phyloP scores from a whole-genome alignment of 106 monocot genomes.

The Apostasia ramifera region DNA sequence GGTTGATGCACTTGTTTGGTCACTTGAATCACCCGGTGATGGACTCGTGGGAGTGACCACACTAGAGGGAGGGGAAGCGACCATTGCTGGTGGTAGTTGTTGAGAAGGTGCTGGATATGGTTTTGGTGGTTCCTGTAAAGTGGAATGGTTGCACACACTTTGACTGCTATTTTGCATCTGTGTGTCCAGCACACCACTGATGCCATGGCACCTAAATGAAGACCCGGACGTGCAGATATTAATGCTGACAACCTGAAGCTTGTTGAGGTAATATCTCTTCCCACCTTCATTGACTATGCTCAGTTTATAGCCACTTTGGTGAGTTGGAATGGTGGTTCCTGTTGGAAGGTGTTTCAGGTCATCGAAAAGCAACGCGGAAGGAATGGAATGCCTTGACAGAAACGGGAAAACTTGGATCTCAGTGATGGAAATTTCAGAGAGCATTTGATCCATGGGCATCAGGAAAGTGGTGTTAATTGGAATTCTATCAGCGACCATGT shows the following conservation, averaged over 20 bases:
- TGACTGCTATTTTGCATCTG: background rate
- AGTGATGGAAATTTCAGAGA: constrained; percentile 27
- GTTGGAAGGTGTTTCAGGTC: constrained; percentile 32
- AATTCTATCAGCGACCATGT: constrained; percentile 30
- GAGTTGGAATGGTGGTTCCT: constrained; percentile 36
- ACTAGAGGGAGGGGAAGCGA: background rate
- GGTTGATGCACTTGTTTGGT: constrained; percentile 4
- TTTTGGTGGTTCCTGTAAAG: background rate
- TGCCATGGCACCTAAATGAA: constrained; percentile 59
- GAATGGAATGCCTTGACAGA: constrained; percentile 43
- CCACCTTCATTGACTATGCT: constrained; percentile 11
- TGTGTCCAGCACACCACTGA: constrained; percentile 25
- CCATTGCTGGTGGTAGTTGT: background rate
- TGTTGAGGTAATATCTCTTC: constrained; percentile 35
- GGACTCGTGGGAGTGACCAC: constrained; percentile 6
- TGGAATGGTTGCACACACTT: background rate
- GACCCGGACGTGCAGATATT: constrained; percentile 29
- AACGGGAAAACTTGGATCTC: constrained; percentile 29
- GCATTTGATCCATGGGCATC: constrained; percentile 44
- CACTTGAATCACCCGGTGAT: background rate
- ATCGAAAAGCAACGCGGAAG: constrained; percentile 29
- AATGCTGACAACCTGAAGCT: constrained; percentile 17
- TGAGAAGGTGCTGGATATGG: constrained; percentile 5
- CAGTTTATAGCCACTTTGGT: constrained; percentile 18
- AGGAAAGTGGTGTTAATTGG: constrained; percentile 51